Evolutionary conservation across 768 basidiomycete species (phyloP).

Genomic region (Gloeopeniophorella convolvens): DNA sequence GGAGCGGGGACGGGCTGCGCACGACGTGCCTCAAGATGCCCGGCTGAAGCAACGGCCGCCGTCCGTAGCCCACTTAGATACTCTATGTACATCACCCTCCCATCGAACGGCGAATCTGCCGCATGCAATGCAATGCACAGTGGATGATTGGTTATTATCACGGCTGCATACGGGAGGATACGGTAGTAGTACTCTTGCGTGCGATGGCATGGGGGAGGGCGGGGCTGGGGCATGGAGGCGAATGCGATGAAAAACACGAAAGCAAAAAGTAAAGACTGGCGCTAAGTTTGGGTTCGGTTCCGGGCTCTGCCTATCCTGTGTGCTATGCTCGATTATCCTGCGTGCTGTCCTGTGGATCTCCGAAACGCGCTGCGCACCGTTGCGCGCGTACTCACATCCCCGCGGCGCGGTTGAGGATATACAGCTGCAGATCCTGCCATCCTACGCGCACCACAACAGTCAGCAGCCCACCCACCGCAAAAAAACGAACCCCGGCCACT

Average conservation of each 20-base stretch:
- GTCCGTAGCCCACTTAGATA: background rate
- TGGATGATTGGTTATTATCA: constrained; percentile 14
- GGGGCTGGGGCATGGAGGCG: constrained; percentile 4
- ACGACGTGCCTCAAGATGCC: constrained; percentile 78
- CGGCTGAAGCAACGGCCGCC: background rate
- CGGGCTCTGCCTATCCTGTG: too few species aligned
- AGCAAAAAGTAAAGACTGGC: constrained; percentile 17
- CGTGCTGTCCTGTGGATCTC: too few species aligned
- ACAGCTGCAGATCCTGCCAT: constrained; percentile 75
- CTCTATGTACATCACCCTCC: too few species aligned
- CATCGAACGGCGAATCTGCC: too few species aligned
- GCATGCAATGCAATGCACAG: too few species aligned
- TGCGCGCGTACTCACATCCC: constrained; percentile 38
- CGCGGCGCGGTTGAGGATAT: constrained; percentile 70
- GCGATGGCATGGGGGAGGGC: constrained; percentile 9
- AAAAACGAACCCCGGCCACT: background rate
- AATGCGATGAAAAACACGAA: constrained; percentile 20
- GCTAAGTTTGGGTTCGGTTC: constrained; percentile 1
- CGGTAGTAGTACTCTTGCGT: constrained; percentile 13
- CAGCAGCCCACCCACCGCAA: background rate
- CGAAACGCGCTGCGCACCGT: background rate
- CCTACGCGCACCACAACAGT: constrained; percentile 37
- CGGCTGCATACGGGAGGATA: constrained; percentile 15
- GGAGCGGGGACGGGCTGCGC: constrained; percentile 80
- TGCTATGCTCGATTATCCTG: too few species aligned